Conservation (phyloP, 768 basidiomycete genomes). For the Boletus sp. region DNA sequence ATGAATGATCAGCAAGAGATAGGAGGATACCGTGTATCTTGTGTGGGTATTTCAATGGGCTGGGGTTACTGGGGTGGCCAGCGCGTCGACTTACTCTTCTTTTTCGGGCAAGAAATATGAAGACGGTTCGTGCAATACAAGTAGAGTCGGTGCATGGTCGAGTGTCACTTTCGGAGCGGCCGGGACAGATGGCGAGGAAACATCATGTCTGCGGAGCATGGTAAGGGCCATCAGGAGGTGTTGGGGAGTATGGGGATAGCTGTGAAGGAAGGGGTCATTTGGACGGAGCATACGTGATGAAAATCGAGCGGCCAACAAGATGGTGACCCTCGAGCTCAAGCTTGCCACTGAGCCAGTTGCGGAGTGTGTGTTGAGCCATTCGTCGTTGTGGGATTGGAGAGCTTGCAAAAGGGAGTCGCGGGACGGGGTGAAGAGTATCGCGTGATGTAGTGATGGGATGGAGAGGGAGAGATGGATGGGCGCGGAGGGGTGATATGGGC, state of each 20-base stretch:
- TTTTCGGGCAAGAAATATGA: constrained; percentile 42
- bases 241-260: constrained; percentile 61
- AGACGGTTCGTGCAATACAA: constrained; percentile 61
- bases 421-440: constrained; percentile 54
- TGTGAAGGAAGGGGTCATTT: constrained; percentile 27
- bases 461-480: constrained; percentile 68
- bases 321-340: constrained; percentile 42
- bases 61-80: background rate
- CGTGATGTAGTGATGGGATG: constrained; percentile 29
- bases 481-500: constrained; percentile 62
- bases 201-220: constrained; percentile 37
- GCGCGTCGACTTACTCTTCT: constrained; percentile 20
- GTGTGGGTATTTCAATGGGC: constrained; percentile 4
- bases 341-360: constrained; percentile 36
- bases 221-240: constrained; percentile 55
- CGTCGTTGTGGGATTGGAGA: constrained; percentile 50
- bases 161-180: constrained; percentile 34
- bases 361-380: constrained; percentile 35
- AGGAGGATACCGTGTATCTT: constrained; percentile 45
- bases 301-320: constrained; percentile 48
- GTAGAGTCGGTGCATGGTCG: constrained; percentile 42
- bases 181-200: constrained; percentile 16
- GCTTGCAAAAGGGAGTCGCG: constrained; percentile 40
- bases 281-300: background rate
- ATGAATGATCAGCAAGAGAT: constrained; percentile 47